Base-by-base conservation (phyloP, 2,329 filamentous ascomycete genomes). In the Botrytis hyacinthi region DNA sequence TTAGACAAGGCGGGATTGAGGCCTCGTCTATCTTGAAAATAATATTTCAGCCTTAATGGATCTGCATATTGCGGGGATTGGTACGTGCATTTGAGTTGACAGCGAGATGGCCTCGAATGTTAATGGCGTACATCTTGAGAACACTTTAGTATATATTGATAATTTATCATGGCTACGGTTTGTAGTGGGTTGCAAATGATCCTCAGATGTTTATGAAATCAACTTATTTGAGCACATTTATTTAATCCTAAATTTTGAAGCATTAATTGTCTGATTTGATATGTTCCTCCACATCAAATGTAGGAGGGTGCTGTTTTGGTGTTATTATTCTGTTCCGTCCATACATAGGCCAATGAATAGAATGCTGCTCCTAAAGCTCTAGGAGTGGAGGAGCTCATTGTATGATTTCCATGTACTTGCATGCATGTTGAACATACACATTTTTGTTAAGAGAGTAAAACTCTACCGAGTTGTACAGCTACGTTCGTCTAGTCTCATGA, bases 1-100 rank as follows among this genome's bases (percentile, higher is more conserved):
- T 74, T 40, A 67, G 63, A 74, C 65, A 40, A 72, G 57, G 54
- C 66, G 32, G 73, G 73, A 75, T 74, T 75, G 40, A 72, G 66
- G 75, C 72, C 75, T 74, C 48, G 74, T 66, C 72, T 73, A 9
- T 20, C 26, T 57, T 35, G 10, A 66, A 42, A 68, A 57, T 42
- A 54, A 54, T 22, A 29, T 37, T 70, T 72, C 73, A 74, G 75
- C 73, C 73, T 76, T 54, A 16, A 29, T 54, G 65, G 35, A 54
- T 74, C 40, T 61, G 40, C 63, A 59, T 66, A 16, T 66, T 69
- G 60, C 22, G 48, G 51, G 37, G 22, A 57, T 12, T 22, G 66
- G 66, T 35, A 14, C 48, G 37, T 69, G 66, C 66, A 20, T 57
- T 26, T 69, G 35, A 37, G 32, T 18, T 29, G 51, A 18, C 14